A percentile compares a stretch with the other conserved stretches of the same genome.
These are phyloP conservation scores for Plectosphaerella cucumerina DNA, from an alignment of 2,329 filamentous ascomycete genomes.

Conservation along the genomic window DNA sequence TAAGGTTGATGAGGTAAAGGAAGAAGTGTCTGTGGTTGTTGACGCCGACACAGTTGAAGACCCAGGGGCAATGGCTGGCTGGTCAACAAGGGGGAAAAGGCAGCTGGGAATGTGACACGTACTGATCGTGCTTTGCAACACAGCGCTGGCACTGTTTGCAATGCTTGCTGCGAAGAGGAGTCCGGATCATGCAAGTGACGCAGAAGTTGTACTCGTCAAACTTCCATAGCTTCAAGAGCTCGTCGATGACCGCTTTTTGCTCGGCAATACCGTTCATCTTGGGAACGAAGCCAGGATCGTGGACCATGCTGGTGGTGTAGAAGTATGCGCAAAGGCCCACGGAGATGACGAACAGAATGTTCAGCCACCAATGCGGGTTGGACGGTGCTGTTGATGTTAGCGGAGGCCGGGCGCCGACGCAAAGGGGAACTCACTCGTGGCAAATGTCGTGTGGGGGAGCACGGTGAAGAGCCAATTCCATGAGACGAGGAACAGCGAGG, in stretches of 20 bases:
- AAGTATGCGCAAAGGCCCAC: slow-evolving; percentile 75
- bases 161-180: slow-evolving; percentile 91
- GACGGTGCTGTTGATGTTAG: slow-evolving; percentile 56
- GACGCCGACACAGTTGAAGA: slow-evolving; percentile 90
- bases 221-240: slow-evolving; percentile 78
- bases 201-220: slow-evolving; percentile 96
- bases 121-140: slow-evolving; percentile 96
- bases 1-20: slow-evolving; percentile 77
- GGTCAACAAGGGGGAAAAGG: not conserved
- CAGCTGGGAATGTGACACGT: slow-evolving; percentile 34
- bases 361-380: slow-evolving; percentile 65
- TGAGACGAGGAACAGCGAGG: slow-evolving; percentile 75
- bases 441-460: slow-evolving; percentile 44
- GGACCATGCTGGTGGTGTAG: slow-evolving; percentile 78
- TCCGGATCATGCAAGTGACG: slow-evolving; percentile 89
- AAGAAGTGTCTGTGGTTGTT: slow-evolving; percentile 98
- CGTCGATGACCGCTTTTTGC: slow-evolving; percentile 84
- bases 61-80: slow-evolving; percentile 88
- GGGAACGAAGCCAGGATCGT: slow-evolving; percentile 89
- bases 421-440: slow-evolving; percentile 44
- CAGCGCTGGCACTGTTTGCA: slow-evolving; percentile 88
- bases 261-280: slow-evolving; percentile 86
- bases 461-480: slow-evolving; percentile 72
- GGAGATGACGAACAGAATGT: slow-evolving; percentile 66
- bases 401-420: not conserved